Percentiles rank a stretch among this genome's conserved stretches.
These are phyloP conservation scores for Fusarium clavum DNA, from an alignment of 2,329 filamentous ascomycete genomes.

Conservation along the genomic window DNA sequence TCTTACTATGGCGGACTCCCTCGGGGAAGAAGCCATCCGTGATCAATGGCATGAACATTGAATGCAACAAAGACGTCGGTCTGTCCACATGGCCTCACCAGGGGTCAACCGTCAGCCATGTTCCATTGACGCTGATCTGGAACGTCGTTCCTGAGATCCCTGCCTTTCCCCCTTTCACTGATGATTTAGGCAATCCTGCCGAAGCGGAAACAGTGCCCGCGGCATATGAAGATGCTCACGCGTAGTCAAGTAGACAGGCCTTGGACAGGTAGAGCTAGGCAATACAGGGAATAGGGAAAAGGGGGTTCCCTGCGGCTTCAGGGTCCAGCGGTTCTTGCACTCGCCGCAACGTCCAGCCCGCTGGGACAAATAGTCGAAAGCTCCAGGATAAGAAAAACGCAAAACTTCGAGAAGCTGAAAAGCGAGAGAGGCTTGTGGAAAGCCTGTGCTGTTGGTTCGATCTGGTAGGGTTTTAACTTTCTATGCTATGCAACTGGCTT, in stretches of 20 bases:
- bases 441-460: not conserved
- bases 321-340: slow-evolving; percentile 16
- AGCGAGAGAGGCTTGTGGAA: not conserved
- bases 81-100: slow-evolving; percentile 39
- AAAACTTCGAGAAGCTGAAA: slow-evolving; percentile 2
- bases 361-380: slow-evolving; percentile 18
- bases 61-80: slow-evolving; percentile 7
- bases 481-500: slow-evolving; percentile 22
- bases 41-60: slow-evolving; percentile 13
- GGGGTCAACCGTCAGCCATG: slow-evolving; percentile 31
- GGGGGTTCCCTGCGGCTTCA: slow-evolving; percentile 32
- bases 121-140: slow-evolving; percentile 36
- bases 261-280: slow-evolving; percentile 3
- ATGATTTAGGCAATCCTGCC: slow-evolving; percentile 24
- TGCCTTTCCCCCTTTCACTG: slow-evolving; percentile 25
- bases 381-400: slow-evolving; percentile 13
- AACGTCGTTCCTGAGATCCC: slow-evolving; percentile 26
- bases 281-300: slow-evolving; percentile 17
- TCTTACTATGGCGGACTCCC: not conserved
- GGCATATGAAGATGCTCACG: slow-evolving; percentile 40
- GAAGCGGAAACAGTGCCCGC: slow-evolving; percentile 15
- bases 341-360: slow-evolving; percentile 38
- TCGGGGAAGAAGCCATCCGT: slow-evolving; percentile 12
- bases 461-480: slow-evolving; percentile 8
- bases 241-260: not conserved